Percentiles rank a stretch among this genome's conserved stretches.
phyloP scores from a whole-genome alignment of 176 grass and related monocot species.

The Raddia guianensis region DNA sequence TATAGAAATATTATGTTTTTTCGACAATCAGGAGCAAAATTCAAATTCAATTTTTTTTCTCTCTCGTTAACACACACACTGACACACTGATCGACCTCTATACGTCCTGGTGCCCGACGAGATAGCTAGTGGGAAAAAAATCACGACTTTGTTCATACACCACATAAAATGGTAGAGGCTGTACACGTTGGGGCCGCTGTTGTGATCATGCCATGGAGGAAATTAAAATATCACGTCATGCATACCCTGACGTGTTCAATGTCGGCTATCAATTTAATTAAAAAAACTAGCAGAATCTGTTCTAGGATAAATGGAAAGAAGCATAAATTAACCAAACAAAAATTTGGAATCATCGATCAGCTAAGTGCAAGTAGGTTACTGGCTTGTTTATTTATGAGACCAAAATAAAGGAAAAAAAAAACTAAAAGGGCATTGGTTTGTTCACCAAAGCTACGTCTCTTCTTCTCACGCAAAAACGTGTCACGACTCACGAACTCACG shows the following conservation, averaged over 20 bases:
- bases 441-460: neutral
- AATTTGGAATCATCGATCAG: neutral
- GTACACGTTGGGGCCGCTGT: neutral
- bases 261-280: neutral
- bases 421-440: neutral
- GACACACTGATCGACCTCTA: too few species aligned
- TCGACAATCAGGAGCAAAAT: neutral
- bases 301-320: slow-evolving; percentile 2
- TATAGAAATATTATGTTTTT: neutral
- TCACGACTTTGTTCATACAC: neutral
- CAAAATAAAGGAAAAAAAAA: neutral
- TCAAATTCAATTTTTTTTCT: neutral
- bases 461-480: neutral
- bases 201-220: neutral
- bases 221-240: neutral
- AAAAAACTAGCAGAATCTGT: neutral
- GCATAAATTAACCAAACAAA: neutral
- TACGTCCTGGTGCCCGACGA: neutral
- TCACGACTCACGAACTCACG: neutral
- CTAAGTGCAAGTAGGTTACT: neutral
- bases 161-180: neutral
- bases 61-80: too few species aligned
- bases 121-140: neutral
- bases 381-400: too few species aligned
- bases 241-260: neutral